Evolutionary conservation across 202 grass and related monocot species (phyloP), one percentile per base, ranked within the genome.

Genomic region (Carex arenaria): DNA sequence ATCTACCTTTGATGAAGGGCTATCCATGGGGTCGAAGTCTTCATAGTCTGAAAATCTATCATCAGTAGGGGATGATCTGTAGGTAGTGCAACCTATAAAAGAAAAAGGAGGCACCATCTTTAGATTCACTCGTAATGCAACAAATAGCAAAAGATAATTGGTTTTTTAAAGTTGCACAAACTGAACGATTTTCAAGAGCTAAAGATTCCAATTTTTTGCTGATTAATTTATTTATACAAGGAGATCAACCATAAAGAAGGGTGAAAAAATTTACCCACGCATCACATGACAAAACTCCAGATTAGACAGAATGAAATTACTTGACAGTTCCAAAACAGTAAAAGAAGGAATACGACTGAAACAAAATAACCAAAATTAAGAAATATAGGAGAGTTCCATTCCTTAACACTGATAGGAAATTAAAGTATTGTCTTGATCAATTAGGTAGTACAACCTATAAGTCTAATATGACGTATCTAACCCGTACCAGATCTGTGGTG

Each of bases 1-100:
- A 20, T 26, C 2, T 86, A 98, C 95, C 91, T 95, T 98, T 8
- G 26, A 78, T 70, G 87, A 38, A 80, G 81, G 83, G 77, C 84
- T 77, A 84, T 89, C 84, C 20, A 75, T 64, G 83, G 40, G 26
- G 14, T 88, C 80, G 61, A 69, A 78, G 66, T 86, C 87, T 81
- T 79, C 66, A 65, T 87, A 84, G 69, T 68, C 81, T 62, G 69
- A 53, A 69, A 78, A 90, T 67, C 87, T 88, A 90, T 93, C 80
- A 18, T 82, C 49, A 14, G 61, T 62, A 54, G 83, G 86, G 5
- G 85, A 83, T 7, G 72, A 69, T 32, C 65, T 84, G 34, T 85
- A 64, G 83, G 43, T 81, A 54, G 47, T 84, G 86, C 82, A 36
- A 78, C 38, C 90, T 94, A 84, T 78, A 82, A 88, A 82, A 83